Evolutionary conservation across 129 eudicot species (phyloP).

Genomic region (Tagetes erecta): DNA sequence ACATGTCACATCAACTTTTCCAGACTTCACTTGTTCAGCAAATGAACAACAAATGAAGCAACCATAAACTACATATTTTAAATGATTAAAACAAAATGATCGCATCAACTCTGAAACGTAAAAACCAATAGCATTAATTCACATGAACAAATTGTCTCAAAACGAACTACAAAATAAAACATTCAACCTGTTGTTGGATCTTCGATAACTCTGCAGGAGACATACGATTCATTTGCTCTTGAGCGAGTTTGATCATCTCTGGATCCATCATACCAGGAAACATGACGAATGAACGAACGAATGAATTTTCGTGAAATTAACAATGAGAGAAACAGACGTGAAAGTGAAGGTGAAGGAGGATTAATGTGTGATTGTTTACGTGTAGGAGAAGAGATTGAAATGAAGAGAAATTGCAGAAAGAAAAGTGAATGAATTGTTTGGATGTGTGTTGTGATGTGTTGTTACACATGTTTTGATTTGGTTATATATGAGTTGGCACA

Average conservation of each 20-base stretch:
- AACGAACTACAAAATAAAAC: conserved; percentile 6
- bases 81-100: neutral
- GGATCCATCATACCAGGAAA: conserved; percentile 97
- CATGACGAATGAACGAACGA: conserved; percentile 33
- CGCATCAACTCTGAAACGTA: conserved; percentile 16
- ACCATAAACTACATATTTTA: too few relatives aligned
- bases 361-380: conserved; percentile 5
- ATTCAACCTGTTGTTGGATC: conserved; percentile 80
- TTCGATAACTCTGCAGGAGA: conserved; percentile 76
- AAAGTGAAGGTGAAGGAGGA: conserved; percentile 3
- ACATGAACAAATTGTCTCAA: neutral
- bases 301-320: neutral
- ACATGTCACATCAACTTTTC: too few relatives aligned
- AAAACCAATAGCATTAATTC: conserved; percentile 1
- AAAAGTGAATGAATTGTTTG: neutral
- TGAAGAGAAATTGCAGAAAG: conserved; percentile 4
- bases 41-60: too few relatives aligned
- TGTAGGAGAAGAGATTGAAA: neutral
- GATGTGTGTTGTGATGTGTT: neutral
- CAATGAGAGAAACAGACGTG: neutral
- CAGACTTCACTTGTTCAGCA: too few relatives aligned
- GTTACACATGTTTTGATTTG: neutral
- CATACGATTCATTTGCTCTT: conserved; percentile 98
- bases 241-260: conserved; percentile 78
- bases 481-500: neutral